Conservation (phyloP, 805 yeast genomes). For the Wickerhamomyces rabaulensis region DNA sequence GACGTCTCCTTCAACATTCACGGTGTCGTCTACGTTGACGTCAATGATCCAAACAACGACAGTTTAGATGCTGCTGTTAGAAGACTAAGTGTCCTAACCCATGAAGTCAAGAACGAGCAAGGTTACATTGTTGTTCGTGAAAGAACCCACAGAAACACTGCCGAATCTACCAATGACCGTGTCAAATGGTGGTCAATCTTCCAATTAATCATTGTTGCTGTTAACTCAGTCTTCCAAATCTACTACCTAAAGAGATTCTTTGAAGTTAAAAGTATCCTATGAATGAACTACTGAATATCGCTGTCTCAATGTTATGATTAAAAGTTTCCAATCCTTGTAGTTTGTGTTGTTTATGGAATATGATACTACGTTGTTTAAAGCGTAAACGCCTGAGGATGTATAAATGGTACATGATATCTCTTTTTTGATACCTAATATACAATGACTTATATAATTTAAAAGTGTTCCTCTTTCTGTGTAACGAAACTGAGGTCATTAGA, state of each 20-base stretch:
- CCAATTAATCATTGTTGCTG: conserved; percentile 81
- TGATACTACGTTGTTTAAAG: too few relatives aligned
- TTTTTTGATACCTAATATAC: background rate
- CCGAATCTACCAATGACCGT: conserved; percentile 93
- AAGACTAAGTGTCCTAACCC: conserved; percentile 66
- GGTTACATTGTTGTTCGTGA: conserved; percentile 92
- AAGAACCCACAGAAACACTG: conserved; percentile 96
- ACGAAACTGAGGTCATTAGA: background rate
- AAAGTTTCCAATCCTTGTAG: background rate
- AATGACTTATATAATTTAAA: background rate
- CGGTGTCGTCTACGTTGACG: conserved; percentile 83
- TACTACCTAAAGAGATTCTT: conserved; percentile 91
- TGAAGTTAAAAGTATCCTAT: conserved; percentile 75
- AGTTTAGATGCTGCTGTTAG: conserved; percentile 81
- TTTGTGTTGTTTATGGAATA: too few relatives aligned
- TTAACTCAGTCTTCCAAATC: conserved; percentile 88
- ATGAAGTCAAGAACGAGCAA: conserved; percentile 87
- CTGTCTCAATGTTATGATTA: background rate
- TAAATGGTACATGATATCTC: too few relatives aligned
- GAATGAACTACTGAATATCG: background rate
- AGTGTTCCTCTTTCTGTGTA: background rate
- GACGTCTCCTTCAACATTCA: conserved; percentile 95
- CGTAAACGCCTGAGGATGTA: too few relatives aligned
- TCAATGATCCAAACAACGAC: conserved; percentile 68
- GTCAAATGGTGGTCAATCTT: conserved; percentile 97